Evolutionary conservation across 257 asterid species (phyloP), one percentile per base, ranked within the genome.

Genomic region (Jacaranda mimosifolia): DNA sequence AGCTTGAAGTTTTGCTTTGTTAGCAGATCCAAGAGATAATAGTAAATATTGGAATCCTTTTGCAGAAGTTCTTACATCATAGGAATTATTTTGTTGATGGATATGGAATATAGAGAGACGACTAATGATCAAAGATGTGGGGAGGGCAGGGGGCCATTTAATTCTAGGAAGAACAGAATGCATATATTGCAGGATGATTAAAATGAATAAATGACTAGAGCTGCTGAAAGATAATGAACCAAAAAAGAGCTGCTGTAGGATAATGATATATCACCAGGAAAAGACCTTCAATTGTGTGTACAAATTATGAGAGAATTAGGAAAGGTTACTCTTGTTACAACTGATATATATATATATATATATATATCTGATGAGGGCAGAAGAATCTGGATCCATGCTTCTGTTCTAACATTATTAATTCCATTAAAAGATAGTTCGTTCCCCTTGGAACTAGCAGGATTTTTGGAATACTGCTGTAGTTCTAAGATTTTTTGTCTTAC

Each of bases 381-480:
- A 72, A 73, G 17, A 68, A 45, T 55, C 68, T 49, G 46, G 51
- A 53, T 21, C 46, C 46, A 11, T 67, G 9, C 55, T 38, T 67
- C 10, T 53, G 35, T 49, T 39, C 64, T 48, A 55, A 79, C 63
- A 70, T 69, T 80, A 80, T 26, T 26, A 26, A 26, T 84, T 84
- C 85, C 85, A 83, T 80, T 77, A 69, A 83, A 83, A 83, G 78
- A 83, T 80, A 84, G 87, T 80, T 84, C 85, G 87, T 84, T 84
- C 75, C 73, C 73, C 87, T 80, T 68, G 5, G 21, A 68, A 21
- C 83, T 38, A 77, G 59, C 58, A 77, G 32, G 72, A 64, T 21
- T 68, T 69, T 72, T 81, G 79, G 76, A 81, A 70, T 7, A 40
- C 7, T 40, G 45, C 4, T 40, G 8, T 40, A 4, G 7, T 40